phyloP scores from a whole-genome alignment of 1,284 basidiomycete genomes.

The Inonotus hispidus region DNA sequence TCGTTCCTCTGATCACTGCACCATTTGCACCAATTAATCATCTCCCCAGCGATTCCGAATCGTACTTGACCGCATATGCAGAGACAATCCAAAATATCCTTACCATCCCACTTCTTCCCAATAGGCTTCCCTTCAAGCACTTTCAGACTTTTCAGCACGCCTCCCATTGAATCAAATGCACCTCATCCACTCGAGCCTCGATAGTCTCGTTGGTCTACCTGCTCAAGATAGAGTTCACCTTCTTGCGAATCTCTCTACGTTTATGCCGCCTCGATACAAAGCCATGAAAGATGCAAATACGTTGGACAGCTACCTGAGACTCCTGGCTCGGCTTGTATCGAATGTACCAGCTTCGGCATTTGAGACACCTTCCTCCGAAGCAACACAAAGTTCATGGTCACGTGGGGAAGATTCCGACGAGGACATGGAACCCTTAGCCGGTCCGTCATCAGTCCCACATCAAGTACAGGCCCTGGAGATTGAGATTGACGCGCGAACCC shows the following conservation, averaged over 20 bases:
- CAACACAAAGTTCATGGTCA: constrained; percentile 17
- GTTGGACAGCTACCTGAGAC: constrained; percentile 48
- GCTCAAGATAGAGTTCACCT: constrained; percentile 46
- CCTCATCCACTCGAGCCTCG: constrained; percentile 30
- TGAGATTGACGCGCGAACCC: constrained; percentile 13
- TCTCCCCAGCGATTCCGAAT: constrained; percentile 12
- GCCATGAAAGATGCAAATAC: constrained; percentile 36
- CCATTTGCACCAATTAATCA: constrained; percentile 30
- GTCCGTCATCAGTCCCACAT: background rate
- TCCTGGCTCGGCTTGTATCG: constrained; percentile 48
- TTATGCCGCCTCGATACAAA: constrained; percentile 51
- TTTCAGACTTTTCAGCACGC: constrained; percentile 39
- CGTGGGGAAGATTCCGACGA: constrained; percentile 9
- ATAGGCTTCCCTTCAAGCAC: constrained; percentile 55
- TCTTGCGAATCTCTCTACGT: constrained; percentile 58
- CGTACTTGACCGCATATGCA: constrained; percentile 22
- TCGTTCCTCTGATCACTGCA: constrained; percentile 31
- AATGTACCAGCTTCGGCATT: constrained; percentile 47
- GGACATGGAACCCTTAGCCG: background rate
- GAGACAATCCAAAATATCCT: constrained; percentile 45
- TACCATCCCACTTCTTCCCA: constrained; percentile 59
- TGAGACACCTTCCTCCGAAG: constrained; percentile 35
- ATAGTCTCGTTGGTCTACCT: constrained; percentile 23
- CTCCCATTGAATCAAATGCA: constrained; percentile 40
- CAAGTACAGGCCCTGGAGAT: background rate